phyloP scores from a whole-genome alignment of 148 eudicot genomes.

The Simmondsia chinensis region DNA sequence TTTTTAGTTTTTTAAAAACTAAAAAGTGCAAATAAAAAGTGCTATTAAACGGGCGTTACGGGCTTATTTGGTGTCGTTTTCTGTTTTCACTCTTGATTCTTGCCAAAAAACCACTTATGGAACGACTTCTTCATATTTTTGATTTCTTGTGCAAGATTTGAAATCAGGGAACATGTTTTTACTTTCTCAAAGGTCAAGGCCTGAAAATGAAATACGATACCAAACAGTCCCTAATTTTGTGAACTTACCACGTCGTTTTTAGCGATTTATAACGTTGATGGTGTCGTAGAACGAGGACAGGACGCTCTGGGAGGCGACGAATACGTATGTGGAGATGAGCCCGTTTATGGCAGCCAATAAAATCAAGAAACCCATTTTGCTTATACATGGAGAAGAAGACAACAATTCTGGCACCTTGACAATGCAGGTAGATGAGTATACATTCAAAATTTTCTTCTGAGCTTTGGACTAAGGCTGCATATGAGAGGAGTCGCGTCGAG shows the following conservation, averaged over 20 bases:
- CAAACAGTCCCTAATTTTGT: too few relatives aligned
- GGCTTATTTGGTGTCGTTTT: too few relatives aligned
- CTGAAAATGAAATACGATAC: too few relatives aligned
- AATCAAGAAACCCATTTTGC: conserved; percentile 86
- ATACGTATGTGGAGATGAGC: conserved; percentile 86
- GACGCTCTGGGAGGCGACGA: conserved; percentile 90
- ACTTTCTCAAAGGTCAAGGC: too few relatives aligned
- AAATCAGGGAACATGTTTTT: too few relatives aligned
- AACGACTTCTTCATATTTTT: background rate
- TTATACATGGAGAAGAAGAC: conserved; percentile 97
- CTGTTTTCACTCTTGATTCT: too few relatives aligned
- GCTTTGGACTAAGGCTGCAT: background rate
- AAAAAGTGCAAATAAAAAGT: too few relatives aligned
- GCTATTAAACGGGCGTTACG: too few relatives aligned
- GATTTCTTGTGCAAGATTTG: too few relatives aligned
- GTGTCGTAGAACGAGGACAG: conserved; percentile 93
- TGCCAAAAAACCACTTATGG: too few relatives aligned
- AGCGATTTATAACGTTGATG: background rate
- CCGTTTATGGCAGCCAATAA: conserved; percentile 91
- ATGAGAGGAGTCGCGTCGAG: background rate
- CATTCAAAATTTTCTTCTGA: background rate
- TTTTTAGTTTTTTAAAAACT: too few relatives aligned
- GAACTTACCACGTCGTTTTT: background rate
- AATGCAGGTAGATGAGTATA: conserved; percentile 82
- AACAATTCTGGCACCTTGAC: conserved; percentile 87